phyloP scores from a whole-genome alignment of 768 basidiomycete genomes.

The Fomitopsis pulvina region DNA sequence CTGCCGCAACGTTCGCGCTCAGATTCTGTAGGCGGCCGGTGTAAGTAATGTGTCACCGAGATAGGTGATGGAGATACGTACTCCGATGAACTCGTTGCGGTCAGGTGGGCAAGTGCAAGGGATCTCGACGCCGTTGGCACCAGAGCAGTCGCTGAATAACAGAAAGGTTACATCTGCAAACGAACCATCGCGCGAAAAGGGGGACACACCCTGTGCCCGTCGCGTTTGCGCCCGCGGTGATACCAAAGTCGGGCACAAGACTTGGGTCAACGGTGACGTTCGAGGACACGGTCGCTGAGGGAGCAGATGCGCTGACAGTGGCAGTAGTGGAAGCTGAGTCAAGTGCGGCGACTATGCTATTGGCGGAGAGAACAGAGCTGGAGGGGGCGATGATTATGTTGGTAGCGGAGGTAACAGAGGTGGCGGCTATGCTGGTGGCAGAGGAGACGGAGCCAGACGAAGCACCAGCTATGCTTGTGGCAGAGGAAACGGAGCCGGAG shows the following conservation, averaged over 20 bases:
- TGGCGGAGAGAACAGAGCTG: neutral
- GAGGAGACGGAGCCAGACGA: neutral
- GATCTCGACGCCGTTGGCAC: conserved; percentile 29
- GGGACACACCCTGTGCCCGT: conserved; percentile 14
- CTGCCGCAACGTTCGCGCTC: conserved; percentile 34
- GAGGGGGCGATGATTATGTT: neutral
- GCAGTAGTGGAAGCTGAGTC: neutral
- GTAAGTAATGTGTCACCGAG: neutral
- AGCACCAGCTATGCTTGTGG: neutral
- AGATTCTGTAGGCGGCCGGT: conserved; percentile 8
- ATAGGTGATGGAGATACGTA: conserved; percentile 12
- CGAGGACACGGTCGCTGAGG: conserved; percentile 1
- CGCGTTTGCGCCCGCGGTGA: conserved; percentile 13
- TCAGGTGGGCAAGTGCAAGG: conserved; percentile 36
- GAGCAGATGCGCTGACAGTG: conserved; percentile 5
- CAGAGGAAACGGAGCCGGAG: conserved; percentile 2
- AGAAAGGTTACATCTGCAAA: neutral
- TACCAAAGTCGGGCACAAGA: conserved; percentile 19
- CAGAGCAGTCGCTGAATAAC: conserved; percentile 30
- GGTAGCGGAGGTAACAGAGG: conserved; percentile 5
- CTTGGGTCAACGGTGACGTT: conserved; percentile 16
- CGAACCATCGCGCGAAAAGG: neutral
- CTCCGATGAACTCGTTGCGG: conserved; percentile 27
- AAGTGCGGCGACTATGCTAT: conserved; percentile 3
- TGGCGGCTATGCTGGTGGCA: conserved; percentile 5